Evolutionary conservation across 2,329 filamentous ascomycete genomes (phyloP).

Genomic region (Fusarium dlaminii): DNA sequence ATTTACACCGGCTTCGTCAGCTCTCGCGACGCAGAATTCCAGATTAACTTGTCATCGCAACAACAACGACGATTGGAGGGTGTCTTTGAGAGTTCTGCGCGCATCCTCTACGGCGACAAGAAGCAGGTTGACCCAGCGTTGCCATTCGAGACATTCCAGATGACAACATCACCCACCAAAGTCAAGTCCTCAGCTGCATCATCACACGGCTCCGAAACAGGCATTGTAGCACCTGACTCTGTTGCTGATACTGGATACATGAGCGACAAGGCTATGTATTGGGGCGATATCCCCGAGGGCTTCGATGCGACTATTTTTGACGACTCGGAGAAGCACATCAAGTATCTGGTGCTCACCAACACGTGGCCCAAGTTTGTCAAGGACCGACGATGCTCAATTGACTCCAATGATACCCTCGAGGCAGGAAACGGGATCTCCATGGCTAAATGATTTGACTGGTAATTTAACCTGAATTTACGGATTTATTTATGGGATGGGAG

Average conservation of each 20-base stretch:
- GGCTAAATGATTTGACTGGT: neutral
- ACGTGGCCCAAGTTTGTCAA: constrained; percentile 72
- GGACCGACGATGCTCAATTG: constrained; percentile 50
- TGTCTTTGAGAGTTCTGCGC: constrained; percentile 65
- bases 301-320: constrained; percentile 69
- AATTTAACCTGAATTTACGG: neutral
- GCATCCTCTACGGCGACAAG: constrained; percentile 54
- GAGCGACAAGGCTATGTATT: constrained; percentile 47
- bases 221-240: constrained; percentile 30
- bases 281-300: constrained; percentile 57
- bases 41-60: constrained; percentile 70
- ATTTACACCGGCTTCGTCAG: constrained; percentile 43
- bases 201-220: constrained; percentile 36
- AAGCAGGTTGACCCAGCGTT: constrained; percentile 53
- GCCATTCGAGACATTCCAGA: constrained; percentile 53
- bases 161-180: constrained; percentile 27
- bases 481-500: constrained; percentile 13
- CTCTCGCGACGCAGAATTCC: constrained; percentile 64
- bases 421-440: constrained; percentile 25
- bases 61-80: constrained; percentile 63
- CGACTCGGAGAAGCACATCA: constrained; percentile 67
- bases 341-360: constrained; percentile 74
- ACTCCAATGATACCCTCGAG: constrained; percentile 40
- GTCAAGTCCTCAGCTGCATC: constrained; percentile 33
- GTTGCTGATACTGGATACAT: constrained; percentile 21